Base-by-base conservation (phyloP, 78 protist species). In the Dictyostelium intermedium region DNA sequence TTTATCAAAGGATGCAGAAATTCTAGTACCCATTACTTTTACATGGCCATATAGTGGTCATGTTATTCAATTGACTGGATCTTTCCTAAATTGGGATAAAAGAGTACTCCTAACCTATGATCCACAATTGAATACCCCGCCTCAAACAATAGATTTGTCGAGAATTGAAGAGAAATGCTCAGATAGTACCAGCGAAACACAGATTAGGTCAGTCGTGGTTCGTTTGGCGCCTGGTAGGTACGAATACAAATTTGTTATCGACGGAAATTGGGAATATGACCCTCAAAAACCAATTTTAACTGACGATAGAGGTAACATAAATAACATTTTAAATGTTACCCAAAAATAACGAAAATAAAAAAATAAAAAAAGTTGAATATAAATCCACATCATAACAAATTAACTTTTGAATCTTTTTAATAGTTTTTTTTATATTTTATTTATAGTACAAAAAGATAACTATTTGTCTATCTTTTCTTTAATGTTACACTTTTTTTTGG, bases 11-110 rank as follows among this genome's bases (percentile, higher is more conserved):
- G 69, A 66, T 79, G 86, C 39, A 43, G 85, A 78, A 89, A 53
- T 63, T 8, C 43, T 45, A 80, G 94, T 89, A 89, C 94, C 94
- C 86, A 83, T 89, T 89, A 79, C 94, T 89, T 87, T 89, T 89
- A 89, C 94, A 50, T 89, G 94, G 94, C 94, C 94, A 89, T 89
- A 89, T 89, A 80, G 94, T 89, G 94, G 94, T 9, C 85, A 89
- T 89, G 94, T 89, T 89, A 89, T 89, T 89, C 94, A 89, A 80
- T 70, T 89, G 82, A 89, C 94, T 18, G 94, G 94, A 47, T 80
- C 94, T 20, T 89, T 89, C 73, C 82, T 69, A 16, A 89, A 30
- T 41, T 89, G 94, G 94, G 94, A 89, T 20, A 83, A 89, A 80
- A 89, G 82, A 80, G 70, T 89, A 30, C 63, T 83, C 43, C 76